A percentile compares a stretch with the other conserved stretches of the same genome.
phyloP scores from a whole-genome alignment of 495 filamentous ascomycete species.

The Penicillium chermesinum region DNA sequence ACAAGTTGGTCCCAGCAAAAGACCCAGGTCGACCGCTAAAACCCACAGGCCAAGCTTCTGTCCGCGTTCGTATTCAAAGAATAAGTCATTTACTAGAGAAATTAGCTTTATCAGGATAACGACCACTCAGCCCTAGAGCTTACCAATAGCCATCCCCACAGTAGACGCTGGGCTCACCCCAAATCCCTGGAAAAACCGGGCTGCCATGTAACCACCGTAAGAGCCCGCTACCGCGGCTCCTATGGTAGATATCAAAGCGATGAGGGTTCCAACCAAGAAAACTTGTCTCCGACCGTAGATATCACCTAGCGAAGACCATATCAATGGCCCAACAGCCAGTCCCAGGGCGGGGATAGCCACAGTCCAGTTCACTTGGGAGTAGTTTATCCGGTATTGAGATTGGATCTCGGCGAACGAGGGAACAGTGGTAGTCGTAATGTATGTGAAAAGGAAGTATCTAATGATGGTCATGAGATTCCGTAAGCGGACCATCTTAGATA shows the following conservation, averaged over 20 bases:
- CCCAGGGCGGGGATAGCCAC: constrained; percentile 58
- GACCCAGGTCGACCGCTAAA: constrained; percentile 51
- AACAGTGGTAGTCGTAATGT: constrained; percentile 58
- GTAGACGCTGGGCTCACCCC: constrained; percentile 55
- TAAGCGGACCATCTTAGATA: not conserved
- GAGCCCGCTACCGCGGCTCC: constrained; percentile 43
- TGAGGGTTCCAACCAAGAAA: constrained; percentile 49
- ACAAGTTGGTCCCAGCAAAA: constrained; percentile 50
- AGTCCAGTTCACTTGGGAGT: constrained; percentile 58
- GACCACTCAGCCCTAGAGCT: not conserved
- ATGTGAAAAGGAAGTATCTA: constrained; percentile 62
- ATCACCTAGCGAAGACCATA: constrained; percentile 55
- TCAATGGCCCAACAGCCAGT: constrained; percentile 51
- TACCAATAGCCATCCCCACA: constrained; percentile 56
- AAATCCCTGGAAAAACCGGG: constrained; percentile 58
- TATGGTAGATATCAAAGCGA: constrained; percentile 50
- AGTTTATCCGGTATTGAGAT: constrained; percentile 41
- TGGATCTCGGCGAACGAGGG: constrained; percentile 53
- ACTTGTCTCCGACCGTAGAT: constrained; percentile 54
- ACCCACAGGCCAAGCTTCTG: constrained; percentile 62
- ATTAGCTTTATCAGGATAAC: not conserved
- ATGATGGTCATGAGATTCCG: not conserved
- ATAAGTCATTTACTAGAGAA: constrained; percentile 39
- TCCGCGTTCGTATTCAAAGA: constrained; percentile 57
- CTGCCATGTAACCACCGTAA: constrained; percentile 53